Conservation (phyloP, 2,329 filamentous ascomycete genomes). For the Chaetomium olivaceum region DNA sequence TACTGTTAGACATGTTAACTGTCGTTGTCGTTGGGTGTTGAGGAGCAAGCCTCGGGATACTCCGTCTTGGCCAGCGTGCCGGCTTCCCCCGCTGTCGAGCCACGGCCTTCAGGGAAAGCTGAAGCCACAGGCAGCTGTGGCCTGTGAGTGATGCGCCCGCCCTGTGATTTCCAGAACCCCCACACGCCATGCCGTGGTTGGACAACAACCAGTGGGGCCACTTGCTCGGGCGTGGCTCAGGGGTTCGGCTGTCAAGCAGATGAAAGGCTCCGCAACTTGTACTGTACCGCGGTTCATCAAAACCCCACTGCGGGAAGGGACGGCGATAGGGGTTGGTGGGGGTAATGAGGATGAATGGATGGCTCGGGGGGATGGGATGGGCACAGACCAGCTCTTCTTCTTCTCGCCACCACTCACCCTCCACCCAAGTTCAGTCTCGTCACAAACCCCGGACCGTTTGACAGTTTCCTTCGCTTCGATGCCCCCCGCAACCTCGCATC, state of each 20-base stretch:
- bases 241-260: neutral
- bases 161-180: neutral
- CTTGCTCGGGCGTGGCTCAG: neutral
- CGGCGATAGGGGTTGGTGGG: neutral
- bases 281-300: neutral
- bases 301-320: constrained; percentile 8
- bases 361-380: neutral
- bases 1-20: neutral
- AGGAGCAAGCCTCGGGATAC: neutral
- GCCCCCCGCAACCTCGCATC: neutral
- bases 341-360: neutral
- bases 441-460: neutral
- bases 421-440: neutral
- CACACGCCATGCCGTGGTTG: constrained; percentile 4
- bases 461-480: neutral
- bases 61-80: neutral
- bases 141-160: no score
- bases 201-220: neutral
- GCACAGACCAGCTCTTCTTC: constrained; percentile 1
- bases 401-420: neutral
- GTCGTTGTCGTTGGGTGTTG: neutral
- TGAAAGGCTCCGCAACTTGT: neutral
- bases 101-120: neutral
- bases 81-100: neutral
- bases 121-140: neutral